Conservation (phyloP, 345 rosid genomes). For the Pistacia integerrima region DNA sequence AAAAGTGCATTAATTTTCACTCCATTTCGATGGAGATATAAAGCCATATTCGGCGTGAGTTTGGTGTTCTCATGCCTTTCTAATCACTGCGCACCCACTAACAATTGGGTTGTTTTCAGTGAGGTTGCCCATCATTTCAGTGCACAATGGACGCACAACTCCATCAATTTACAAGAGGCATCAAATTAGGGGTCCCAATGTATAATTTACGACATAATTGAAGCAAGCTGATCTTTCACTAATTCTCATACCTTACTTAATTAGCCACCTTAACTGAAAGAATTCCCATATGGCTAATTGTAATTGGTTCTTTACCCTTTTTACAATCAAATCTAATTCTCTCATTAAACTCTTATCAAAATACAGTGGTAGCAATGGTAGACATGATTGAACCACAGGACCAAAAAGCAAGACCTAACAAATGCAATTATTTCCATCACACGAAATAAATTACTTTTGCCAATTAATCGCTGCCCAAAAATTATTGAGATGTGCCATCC, state of each 20-base stretch:
- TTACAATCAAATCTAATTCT: background rate
- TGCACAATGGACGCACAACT: background rate
- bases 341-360: background rate
- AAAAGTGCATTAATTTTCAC: background rate
- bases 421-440: background rate
- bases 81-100: background rate
- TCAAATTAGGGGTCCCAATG: background rate
- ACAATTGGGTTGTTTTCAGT: background rate
- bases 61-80: background rate
- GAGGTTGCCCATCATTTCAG: background rate
- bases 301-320: background rate
- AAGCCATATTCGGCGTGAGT: background rate
- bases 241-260: no score
- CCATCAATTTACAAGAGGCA: no score
- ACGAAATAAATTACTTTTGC: background rate
- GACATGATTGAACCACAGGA: conserved; percentile 1
- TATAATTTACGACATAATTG: background rate
- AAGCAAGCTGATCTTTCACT: background rate
- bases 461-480: background rate
- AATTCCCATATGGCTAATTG: no score
- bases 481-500: background rate
- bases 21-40: background rate
- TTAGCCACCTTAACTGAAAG: no score
- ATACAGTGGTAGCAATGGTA: background rate
- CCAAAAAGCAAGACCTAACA: background rate